phyloP scores from a whole-genome alignment of 352 stramenopile species.

The Blastocystis sp. region DNA sequence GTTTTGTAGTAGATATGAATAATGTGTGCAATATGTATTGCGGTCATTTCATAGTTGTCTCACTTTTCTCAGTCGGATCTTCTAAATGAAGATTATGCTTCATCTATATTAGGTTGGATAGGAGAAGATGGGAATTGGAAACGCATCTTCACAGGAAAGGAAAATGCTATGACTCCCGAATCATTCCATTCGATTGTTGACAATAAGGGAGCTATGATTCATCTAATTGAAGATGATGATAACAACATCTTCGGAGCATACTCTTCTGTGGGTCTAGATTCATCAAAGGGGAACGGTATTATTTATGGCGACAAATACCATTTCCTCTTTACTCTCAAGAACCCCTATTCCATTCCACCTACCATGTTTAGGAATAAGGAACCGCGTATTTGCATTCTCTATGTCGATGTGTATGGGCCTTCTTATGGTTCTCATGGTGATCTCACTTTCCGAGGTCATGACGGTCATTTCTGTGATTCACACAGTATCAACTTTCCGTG shows the following conservation, averaged over 20 bases:
- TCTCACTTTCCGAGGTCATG: conserved; percentile 26
- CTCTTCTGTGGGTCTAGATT: conserved; percentile 4
- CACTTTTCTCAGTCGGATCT: conserved; percentile 23
- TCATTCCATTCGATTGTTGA: conserved; percentile 19
- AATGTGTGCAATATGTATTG: not conserved
- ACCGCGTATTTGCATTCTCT: not conserved
- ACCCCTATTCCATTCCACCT: not conserved
- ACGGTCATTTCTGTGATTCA: conserved; percentile 36
- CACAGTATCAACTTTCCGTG: conserved; percentile 37
- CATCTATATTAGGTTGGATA: not conserved
- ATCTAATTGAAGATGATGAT: conserved; percentile 23
- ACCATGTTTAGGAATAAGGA: conserved; percentile 7
- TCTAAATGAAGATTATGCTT: not conserved
- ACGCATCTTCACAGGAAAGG: conserved; percentile 3
- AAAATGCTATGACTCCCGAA: conserved; percentile 4
- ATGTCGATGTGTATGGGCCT: conserved; percentile 4
- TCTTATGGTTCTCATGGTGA: conserved; percentile 25
- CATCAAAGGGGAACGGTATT: not conserved
- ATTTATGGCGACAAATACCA: not conserved
- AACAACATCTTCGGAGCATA: conserved; percentile 29
- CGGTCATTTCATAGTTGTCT: not conserved
- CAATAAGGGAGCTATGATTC: not conserved
- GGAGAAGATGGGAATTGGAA: conserved; percentile 5
- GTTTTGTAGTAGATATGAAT: not conserved
- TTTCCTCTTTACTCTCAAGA: conserved; percentile 40